Evolutionary conservation across 352 stramenopile species (phyloP), one percentile per base, ranked within the genome.

Genomic region (Phytophthora cactorum): DNA sequence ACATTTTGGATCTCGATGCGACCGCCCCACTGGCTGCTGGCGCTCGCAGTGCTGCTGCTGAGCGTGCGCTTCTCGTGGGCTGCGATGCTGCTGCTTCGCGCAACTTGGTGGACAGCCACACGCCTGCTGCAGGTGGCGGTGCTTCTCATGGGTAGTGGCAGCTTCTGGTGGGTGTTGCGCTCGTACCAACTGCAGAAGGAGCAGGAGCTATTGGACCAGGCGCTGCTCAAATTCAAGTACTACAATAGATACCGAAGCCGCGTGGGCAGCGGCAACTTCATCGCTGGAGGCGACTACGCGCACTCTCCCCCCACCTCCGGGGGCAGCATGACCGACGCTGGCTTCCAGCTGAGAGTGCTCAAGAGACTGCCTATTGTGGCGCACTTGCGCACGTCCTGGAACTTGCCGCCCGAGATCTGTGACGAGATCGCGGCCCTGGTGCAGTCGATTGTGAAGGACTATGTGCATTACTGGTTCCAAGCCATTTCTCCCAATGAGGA

Each of bases 381-480:
- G 29, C 76, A 92, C 51, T 52, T 93, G 55, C 82, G 79, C 51
- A 92, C 82, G 22, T 75, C 69, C 0, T 92, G 80, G 78, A 68
- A 62, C 14, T 69, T 93, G 0, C 81, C 83, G 32, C 55, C 68
- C 14, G 75, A 79, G 54, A 75, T 94, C 50, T 86, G 79, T 59
- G 78, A 92, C 49, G 84, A 90, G 60, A 81, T 94, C 60, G 74
- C 79, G 36, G 58, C 68, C 25, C 66, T 92, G 3, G 74, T 88
- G 31, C 67, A 79, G 44, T 68, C 78, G 5, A 71, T 74, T 27
- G 75, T 87, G 34, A 76, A 77, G 45, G 79, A 92, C 52, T 92
- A 94, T 59, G 76, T 94, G 8, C 43, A 29, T 28, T 83, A 75
- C 60, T 94, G 86, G 86, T 94, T 89, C 66, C 60, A 77, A 63